These are phyloP conservation scores for Lentinula aciculospora DNA, from an alignment of 768 basidiomycete genomes.

Conservation along the genomic window DNA sequence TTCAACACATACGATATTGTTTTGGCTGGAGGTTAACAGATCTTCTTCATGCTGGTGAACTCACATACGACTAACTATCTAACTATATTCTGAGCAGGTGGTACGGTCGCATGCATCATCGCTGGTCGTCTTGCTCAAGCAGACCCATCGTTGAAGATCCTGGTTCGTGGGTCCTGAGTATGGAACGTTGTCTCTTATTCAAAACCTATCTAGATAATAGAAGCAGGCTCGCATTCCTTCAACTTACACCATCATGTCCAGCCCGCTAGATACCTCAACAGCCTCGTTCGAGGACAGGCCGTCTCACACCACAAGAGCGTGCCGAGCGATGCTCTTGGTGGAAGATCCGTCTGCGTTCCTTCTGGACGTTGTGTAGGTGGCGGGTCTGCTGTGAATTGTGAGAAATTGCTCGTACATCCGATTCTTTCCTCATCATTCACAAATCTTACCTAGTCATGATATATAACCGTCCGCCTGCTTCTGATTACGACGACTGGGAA, in stretches of 20 bases:
- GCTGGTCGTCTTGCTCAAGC: conserved; percentile 33
- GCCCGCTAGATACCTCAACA: conserved; percentile 30
- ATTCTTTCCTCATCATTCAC: too few relatives aligned
- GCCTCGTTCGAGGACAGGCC: conserved; percentile 28
- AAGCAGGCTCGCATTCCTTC: conserved; percentile 33
- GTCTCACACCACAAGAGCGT: conserved; percentile 28
- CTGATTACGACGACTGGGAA: conserved; percentile 46
- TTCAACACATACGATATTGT: conserved; percentile 24
- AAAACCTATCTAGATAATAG: conserved; percentile 19
- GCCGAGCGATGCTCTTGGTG: conserved; percentile 21
- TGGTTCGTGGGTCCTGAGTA: conserved; percentile 25
- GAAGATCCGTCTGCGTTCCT: conserved; percentile 25
- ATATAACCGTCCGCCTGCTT: conserved; percentile 38
- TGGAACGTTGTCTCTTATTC: conserved; percentile 10
- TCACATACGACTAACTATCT: not conserved
- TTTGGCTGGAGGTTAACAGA: conserved; percentile 28
- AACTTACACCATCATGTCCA: conserved; percentile 30
- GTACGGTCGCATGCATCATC: conserved; percentile 31
- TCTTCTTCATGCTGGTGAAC: too few relatives aligned
- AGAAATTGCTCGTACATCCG: not conserved
- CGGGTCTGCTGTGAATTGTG: conserved; percentile 43
- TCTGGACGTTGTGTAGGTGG: conserved; percentile 38
- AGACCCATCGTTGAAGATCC: conserved; percentile 32
- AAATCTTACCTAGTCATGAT: conserved; percentile 16
- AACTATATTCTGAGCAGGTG: conserved; percentile 13